These are phyloP conservation scores for Metarhizium anisopliae DNA, from an alignment of 2,329 filamentous ascomycete species.

Conservation along the genomic window DNA sequence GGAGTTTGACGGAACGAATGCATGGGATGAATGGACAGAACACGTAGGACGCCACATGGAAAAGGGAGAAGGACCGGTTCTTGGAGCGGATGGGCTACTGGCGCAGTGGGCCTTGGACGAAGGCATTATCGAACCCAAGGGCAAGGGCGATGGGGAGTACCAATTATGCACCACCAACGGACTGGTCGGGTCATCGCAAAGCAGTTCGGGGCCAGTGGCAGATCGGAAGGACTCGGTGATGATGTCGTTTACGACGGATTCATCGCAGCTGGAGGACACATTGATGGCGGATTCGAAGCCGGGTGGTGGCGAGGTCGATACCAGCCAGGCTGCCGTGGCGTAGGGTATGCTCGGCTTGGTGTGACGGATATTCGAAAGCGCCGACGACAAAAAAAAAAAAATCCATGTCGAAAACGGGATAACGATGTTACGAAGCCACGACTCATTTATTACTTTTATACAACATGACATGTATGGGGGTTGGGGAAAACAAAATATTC, in stretches of 20 bases:
- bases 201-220: slow-evolving; percentile 4
- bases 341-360: not conserved
- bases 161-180: slow-evolving; percentile 31
- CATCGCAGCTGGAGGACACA: slow-evolving; percentile 14
- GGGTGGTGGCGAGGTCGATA: slow-evolving; percentile 15
- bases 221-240: slow-evolving; percentile 19
- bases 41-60: slow-evolving; percentile 89
- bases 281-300: slow-evolving; percentile 14
- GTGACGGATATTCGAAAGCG: not conserved
- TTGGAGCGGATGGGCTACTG: slow-evolving; percentile 49
- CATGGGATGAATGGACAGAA: slow-evolving; percentile 89
- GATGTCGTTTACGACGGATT: slow-evolving; percentile 9
- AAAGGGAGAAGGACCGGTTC: slow-evolving; percentile 49
- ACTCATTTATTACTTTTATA: not conserved
- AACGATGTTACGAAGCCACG: slow-evolving; percentile 4
- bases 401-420: not conserved
- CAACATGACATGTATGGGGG: not conserved
- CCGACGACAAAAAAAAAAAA: not conserved
- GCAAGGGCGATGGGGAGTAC: slow-evolving; percentile 47
- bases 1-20: slow-evolving; percentile 60
- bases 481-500: not conserved
- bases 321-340: not conserved
- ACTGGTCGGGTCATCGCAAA: slow-evolving; percentile 8
- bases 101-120: slow-evolving; percentile 56
- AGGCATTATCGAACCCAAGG: slow-evolving; percentile 50